Evolutionary conservation across 2,329 filamentous ascomycete genomes (phyloP).

Genomic region (Sclerotinia subarctica): DNA sequence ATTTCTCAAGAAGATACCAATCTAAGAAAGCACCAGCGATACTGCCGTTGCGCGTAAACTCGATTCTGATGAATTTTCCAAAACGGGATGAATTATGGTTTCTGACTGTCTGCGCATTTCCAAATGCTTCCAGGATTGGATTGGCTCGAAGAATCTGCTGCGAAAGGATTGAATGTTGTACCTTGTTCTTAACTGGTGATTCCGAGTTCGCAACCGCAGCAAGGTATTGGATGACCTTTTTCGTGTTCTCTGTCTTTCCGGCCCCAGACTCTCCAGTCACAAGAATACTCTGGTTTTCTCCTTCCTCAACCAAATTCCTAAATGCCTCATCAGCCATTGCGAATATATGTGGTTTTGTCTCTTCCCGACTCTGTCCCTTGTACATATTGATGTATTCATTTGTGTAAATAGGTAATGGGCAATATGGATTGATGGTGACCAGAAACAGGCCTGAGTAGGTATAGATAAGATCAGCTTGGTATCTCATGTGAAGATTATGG

Average conservation of each 20-base stretch:
- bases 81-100: slow-evolving; percentile 99
- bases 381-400: slow-evolving; percentile 99
- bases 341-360: slow-evolving; percentile 95
- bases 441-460: slow-evolving; percentile 97
- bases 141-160: slow-evolving; percentile 96
- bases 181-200: slow-evolving; percentile 59
- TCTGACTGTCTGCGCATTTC: slow-evolving; percentile 94
- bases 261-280: slow-evolving; percentile 98
- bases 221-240: slow-evolving; percentile 98
- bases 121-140: slow-evolving; percentile 95
- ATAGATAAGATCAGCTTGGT: slow-evolving; percentile 94
- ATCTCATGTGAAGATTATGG: slow-evolving; percentile 92
- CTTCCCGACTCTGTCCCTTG: slow-evolving; percentile 83
- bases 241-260: slow-evolving; percentile 98
- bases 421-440: slow-evolving; percentile 97
- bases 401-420: slow-evolving; percentile 87
- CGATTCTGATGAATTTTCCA: slow-evolving; percentile 97
- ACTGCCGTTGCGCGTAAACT: slow-evolving; percentile 82
- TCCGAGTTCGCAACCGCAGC: slow-evolving; percentile 90
- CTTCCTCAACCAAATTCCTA: slow-evolving; percentile 90
- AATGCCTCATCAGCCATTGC: slow-evolving; percentile 97
- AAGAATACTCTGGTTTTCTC: slow-evolving; percentile 93
- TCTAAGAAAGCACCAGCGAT: slow-evolving; percentile 97
- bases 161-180: slow-evolving; percentile 77
- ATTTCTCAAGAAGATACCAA: slow-evolving; percentile 98